Percentiles rank a stretch among this genome's conserved stretches.
These are phyloP conservation scores for Knoxdaviesia proteae DNA, from an alignment of 2,329 filamentous ascomycete genomes.

Conservation along the genomic window DNA sequence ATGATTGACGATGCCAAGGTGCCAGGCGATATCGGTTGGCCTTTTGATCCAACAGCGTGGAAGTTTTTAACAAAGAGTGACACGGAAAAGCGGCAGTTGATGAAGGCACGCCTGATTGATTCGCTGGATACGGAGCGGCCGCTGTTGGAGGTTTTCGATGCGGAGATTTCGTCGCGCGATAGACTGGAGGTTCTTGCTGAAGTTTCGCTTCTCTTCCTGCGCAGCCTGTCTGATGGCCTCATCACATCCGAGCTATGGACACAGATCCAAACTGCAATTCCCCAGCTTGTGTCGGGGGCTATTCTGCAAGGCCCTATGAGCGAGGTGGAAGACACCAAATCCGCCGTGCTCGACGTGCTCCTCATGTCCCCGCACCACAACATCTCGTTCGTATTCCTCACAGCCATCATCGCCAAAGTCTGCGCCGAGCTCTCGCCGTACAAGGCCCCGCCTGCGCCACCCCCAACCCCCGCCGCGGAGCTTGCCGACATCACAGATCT, in stretches of 20 bases:
- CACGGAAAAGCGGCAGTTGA: no score
- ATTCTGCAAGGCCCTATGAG: conserved; percentile 4
- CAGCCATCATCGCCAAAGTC: conserved; percentile 45
- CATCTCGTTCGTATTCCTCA: conserved; percentile 75
- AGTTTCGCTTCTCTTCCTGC: conserved; percentile 53
- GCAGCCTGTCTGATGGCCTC: conserved; percentile 58
- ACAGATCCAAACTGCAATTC: conserved; percentile 32
- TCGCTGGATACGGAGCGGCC: conserved; percentile 52
- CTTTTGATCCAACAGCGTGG: conserved; percentile 26
- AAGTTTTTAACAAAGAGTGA: conserved; percentile 2
- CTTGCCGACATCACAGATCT: conserved; percentile 2
- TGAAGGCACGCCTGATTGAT: conserved; percentile 22
- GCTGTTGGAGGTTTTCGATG: conserved; percentile 38
- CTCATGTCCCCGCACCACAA: conserved; percentile 56
- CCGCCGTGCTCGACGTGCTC: conserved; percentile 49
- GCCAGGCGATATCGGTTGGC: conserved; percentile 37
- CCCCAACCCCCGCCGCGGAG: not conserved
- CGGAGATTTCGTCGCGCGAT: conserved; percentile 40
- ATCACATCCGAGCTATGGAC: conserved; percentile 52
- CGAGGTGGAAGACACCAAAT: conserved; percentile 22
- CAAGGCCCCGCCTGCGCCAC: conserved; percentile 12
- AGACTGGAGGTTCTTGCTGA: conserved; percentile 58
- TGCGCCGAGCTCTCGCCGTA: conserved; percentile 23
- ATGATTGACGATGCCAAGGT: conserved; percentile 35
- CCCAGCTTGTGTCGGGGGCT: conserved; percentile 16